Evolutionary conservation across 225 moss, liverwort and hornwort genomes (phyloP).

Genomic region (Marchantia paleacea): DNA sequence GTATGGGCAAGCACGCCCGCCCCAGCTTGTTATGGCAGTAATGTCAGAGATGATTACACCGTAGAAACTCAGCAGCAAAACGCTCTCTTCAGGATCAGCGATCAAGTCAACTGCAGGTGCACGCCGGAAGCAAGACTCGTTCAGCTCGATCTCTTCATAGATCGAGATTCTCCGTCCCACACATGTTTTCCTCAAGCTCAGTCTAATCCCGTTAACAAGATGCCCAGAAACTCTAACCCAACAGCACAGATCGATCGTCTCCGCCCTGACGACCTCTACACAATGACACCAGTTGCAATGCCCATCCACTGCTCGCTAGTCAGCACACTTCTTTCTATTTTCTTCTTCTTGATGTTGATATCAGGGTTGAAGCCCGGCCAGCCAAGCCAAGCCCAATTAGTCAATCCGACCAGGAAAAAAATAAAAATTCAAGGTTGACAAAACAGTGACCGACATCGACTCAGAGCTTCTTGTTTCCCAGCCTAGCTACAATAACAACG

Average conservation of each 20-base stretch:
- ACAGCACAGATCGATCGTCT: slow-evolving; percentile 2
- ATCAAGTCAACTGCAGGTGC: background rate
- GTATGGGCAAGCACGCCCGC: slow-evolving; percentile 56
- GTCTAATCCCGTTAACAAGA: background rate
- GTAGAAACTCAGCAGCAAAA: background rate
- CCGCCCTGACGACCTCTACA: background rate
- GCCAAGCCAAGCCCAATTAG: background rate
- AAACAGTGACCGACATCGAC: background rate
- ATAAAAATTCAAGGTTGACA: background rate
- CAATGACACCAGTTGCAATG: background rate
- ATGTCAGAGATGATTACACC: slow-evolving; percentile 6
- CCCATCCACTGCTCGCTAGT: background rate
- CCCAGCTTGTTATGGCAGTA: slow-evolving; percentile 28
- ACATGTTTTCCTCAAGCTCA: background rate
- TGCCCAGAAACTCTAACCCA: background rate
- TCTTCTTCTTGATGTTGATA: background rate
- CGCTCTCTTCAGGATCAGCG: background rate
- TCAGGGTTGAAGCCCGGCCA: background rate
- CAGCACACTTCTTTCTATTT: slow-evolving; percentile 4
- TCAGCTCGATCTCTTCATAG: slow-evolving; percentile 21
- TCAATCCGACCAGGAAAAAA: background rate
- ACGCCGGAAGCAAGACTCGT: background rate
- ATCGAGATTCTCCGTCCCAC: background rate
- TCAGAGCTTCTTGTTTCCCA: background rate
- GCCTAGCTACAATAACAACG: background rate